phyloP scores from a whole-genome alignment of 2,329 filamentous ascomycete genomes.

The Colletotrichum camelliae region DNA sequence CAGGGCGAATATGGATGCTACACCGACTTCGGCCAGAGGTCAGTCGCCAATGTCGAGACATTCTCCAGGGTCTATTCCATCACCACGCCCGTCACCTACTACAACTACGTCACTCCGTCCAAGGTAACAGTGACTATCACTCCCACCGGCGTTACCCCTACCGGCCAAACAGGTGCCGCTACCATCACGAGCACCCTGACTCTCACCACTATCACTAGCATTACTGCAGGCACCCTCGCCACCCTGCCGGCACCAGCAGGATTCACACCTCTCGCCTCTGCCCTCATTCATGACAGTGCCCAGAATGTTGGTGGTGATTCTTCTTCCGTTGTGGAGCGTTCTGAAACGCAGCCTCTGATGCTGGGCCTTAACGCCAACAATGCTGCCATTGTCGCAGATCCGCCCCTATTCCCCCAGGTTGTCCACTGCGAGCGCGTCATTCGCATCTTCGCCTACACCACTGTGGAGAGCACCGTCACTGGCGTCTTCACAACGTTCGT shows the following conservation, averaged over 20 bases:
- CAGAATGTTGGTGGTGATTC: neutral
- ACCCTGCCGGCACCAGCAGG: neutral
- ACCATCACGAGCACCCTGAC: neutral
- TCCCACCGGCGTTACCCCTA: neutral
- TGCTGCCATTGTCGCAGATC: neutral
- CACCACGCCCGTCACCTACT: conserved; percentile 6
- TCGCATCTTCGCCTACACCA: conserved; percentile 3
- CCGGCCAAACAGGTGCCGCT: neutral
- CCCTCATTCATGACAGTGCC: neutral
- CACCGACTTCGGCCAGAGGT: neutral
- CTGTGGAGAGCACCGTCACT: neutral
- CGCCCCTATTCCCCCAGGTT: neutral
- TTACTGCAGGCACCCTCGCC: neutral
- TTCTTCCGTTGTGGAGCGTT: neutral
- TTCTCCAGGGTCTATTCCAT: conserved; percentile 9
- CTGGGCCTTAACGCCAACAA: neutral
- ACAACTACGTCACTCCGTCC: neutral
- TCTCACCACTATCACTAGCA: neutral
- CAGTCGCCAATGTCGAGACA: neutral
- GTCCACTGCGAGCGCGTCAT: conserved; percentile 11
- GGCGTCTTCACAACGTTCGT: neutral
- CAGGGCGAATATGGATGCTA: conserved; percentile 13
- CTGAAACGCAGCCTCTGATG: neutral
- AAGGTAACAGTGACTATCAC: conserved; percentile 5
- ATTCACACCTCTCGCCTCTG: neutral